Conservation (phyloP, 2,329 filamentous ascomycete species). For the Epichloe gansuensis region DNA sequence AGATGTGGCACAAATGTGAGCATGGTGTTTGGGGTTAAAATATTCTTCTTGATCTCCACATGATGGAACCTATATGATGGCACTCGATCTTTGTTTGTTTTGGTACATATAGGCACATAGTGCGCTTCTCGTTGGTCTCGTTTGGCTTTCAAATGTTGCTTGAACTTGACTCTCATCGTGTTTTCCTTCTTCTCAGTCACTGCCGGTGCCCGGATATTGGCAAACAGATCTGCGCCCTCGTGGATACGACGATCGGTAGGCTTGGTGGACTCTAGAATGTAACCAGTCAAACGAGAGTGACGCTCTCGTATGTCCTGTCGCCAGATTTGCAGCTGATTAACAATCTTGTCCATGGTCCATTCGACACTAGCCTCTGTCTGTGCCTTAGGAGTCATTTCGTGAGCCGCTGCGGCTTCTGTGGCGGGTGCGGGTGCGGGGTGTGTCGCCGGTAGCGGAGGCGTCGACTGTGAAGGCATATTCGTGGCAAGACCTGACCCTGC, state of each 20-base stretch:
- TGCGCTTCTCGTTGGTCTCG: conserved; percentile 30
- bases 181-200: conserved; percentile 23
- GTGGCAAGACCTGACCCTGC: background rate
- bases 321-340: conserved; percentile 25
- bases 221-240: conserved; percentile 35
- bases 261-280: conserved; percentile 32
- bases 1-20: conserved; percentile 48
- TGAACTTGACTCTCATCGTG: conserved; percentile 37
- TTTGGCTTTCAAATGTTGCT: conserved; percentile 34
- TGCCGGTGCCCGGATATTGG: conserved; percentile 25
- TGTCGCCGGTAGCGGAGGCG: conserved; percentile 9
- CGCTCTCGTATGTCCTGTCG: conserved; percentile 31
- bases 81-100: conserved; percentile 37
- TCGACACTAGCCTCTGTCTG: conserved; percentile 16
- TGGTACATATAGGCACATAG: conserved; percentile 31
- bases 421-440: background rate
- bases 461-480: conserved; percentile 9
- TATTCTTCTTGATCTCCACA: conserved; percentile 45
- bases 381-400: conserved; percentile 9
- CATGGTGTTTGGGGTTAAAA: conserved; percentile 46
- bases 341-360: conserved; percentile 33
- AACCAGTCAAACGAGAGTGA: conserved; percentile 32
- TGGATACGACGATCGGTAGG: conserved; percentile 26
- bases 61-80: conserved; percentile 48
- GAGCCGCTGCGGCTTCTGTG: conserved; percentile 5